phyloP scores from a whole-genome alignment of 345 rosid genomes.

The Salix purpurea region DNA sequence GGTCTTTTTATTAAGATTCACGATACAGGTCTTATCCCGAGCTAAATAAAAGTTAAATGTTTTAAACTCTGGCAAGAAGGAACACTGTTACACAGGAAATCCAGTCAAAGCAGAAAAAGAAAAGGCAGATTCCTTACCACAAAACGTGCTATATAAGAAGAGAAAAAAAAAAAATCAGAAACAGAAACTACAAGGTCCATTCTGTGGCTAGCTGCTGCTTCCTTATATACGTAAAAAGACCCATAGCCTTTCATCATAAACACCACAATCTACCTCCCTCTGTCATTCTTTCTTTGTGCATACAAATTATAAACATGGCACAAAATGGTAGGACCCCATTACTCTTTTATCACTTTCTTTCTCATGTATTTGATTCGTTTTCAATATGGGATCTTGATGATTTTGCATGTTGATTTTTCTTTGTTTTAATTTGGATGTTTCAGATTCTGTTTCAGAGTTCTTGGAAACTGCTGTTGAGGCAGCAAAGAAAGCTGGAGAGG shows the following conservation, averaged over 20 bases:
- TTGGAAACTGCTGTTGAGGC: constrained; percentile 78
- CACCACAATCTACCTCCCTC: neutral
- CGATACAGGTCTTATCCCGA: too few species aligned
- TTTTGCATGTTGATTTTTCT: constrained; percentile 5
- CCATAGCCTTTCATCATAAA: neutral
- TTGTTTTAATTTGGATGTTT: neutral
- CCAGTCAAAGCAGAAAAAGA: neutral
- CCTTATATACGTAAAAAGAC: neutral
- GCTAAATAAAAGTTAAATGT: too few species aligned
- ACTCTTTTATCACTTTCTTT: neutral
- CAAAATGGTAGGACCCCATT: constrained; percentile 38
- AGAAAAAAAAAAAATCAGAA: neutral
- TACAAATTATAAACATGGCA: constrained; percentile 33
- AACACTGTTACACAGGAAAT: too few species aligned
- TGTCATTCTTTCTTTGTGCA: constrained; percentile 3
- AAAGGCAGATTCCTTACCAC: neutral
- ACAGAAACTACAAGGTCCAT: neutral
- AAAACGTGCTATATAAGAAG: too few species aligned
- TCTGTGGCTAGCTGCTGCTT: neutral
- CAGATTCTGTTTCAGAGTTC: constrained; percentile 57
- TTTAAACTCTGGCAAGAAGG: too few species aligned
- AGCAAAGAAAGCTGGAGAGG: constrained; percentile 86
- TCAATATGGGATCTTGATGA: neutral
- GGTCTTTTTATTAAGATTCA: too few species aligned
- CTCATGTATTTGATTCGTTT: neutral